Conservation (phyloP, 1,139 yeast genomes). For the Pneumocystis jirovecii region DNA sequence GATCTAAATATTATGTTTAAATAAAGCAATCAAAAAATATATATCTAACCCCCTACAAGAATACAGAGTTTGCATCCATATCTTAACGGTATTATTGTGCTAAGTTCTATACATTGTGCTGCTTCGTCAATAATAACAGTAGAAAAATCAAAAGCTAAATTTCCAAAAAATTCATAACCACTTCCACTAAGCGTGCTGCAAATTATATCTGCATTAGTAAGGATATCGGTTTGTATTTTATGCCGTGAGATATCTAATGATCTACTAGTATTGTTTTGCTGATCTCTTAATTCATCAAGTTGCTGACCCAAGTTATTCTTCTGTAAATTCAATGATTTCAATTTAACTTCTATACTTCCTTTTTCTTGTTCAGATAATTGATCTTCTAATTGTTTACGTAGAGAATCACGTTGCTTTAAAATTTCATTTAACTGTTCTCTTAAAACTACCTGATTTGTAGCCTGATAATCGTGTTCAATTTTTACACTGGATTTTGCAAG, state of each 20-base stretch:
- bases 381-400: constrained; percentile 29
- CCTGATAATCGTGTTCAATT: constrained; percentile 18
- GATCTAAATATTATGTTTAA: constrained; percentile 34
- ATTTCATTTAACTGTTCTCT: constrained; percentile 41
- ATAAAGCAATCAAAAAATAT: background rate
- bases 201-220: constrained; percentile 69
- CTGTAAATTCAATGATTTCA: constrained; percentile 31
- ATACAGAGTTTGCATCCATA: constrained; percentile 85
- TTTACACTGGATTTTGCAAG: constrained; percentile 23
- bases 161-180: constrained; percentile 73
- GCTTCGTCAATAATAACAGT: constrained; percentile 98
- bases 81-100: constrained; percentile 80
- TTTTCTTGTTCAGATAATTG: constrained; percentile 13
- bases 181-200: constrained; percentile 92
- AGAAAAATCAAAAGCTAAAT: constrained; percentile 63
- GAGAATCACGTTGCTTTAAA: constrained; percentile 35
- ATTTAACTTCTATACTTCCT: constrained; percentile 17
- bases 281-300: constrained; percentile 68
- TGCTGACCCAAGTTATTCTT: constrained; percentile 58
- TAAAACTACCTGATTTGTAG: constrained; percentile 32
- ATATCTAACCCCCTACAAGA: constrained; percentile 56
- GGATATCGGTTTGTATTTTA: constrained; percentile 54
- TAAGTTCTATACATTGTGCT: constrained; percentile 89
- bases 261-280: constrained; percentile 49
- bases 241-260: constrained; percentile 67